These are phyloP conservation scores for Ceratocystis alfenasii DNA, from an alignment of 2,329 filamentous ascomycete species.

Conservation along the genomic window DNA sequence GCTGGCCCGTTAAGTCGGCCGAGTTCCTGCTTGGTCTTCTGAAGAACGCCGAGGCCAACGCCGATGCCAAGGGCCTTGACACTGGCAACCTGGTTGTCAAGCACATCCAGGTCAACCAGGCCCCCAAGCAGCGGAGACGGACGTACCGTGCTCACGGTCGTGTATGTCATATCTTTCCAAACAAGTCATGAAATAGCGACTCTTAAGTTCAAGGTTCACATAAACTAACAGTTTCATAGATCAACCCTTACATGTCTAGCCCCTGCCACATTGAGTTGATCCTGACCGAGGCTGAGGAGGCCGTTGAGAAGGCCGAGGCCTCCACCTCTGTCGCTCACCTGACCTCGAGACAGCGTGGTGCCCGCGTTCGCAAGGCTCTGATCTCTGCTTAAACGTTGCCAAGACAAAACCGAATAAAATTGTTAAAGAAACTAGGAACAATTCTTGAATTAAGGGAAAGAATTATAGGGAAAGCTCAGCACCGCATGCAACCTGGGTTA, in stretches of 20 bases:
- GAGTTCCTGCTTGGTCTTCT: constrained; percentile 95
- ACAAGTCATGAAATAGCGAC: not conserved
- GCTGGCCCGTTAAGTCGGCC: constrained; percentile 99
- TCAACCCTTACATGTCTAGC: constrained; percentile 99
- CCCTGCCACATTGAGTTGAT: constrained; percentile 99
- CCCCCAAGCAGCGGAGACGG: constrained; percentile 95
- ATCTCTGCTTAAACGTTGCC: constrained; percentile 44
- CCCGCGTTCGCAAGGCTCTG: constrained; percentile 51
- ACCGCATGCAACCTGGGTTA: constrained; percentile 20
- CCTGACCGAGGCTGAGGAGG: constrained; percentile 94
- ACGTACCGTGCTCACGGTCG: constrained; percentile 99
- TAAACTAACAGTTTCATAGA: constrained; percentile 41
- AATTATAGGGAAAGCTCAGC: constrained; percentile 15
- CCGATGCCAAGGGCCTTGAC: constrained; percentile 93
- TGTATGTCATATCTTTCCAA: constrained; percentile 52
- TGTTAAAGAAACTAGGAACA: constrained; percentile 30
- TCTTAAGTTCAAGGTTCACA: not conserved
- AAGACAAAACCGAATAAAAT: constrained; percentile 23
- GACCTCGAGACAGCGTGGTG: constrained; percentile 83
- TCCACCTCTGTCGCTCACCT: constrained; percentile 57
- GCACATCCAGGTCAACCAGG: constrained; percentile 99
- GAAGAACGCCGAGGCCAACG: constrained; percentile 95
- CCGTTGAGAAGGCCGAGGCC: constrained; percentile 90
- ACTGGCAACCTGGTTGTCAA: constrained; percentile 96
- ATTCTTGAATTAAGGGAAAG: constrained; percentile 18